Percentiles rank a stretch among this genome's conserved stretches.
phyloP scores from a whole-genome alignment of 768 basidiomycete species.

The Kwoniella europaea region DNA sequence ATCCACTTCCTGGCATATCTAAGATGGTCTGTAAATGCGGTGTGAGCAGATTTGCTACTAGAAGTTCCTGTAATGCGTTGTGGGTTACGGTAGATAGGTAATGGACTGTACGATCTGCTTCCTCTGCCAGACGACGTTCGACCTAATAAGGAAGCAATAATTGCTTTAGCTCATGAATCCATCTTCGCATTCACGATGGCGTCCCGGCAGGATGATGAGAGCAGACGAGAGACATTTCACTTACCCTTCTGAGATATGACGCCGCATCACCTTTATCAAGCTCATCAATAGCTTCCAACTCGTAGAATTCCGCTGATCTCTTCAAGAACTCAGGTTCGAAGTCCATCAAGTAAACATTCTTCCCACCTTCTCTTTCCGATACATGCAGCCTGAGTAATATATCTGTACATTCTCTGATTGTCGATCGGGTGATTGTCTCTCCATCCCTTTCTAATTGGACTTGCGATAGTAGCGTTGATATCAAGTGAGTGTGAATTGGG shows the following conservation, averaged over 20 bases:
- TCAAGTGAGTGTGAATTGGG: constrained; percentile 81
- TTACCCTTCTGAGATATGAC: constrained; percentile 78
- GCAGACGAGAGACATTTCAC: constrained; percentile 46
- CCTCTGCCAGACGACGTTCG: constrained; percentile 78
- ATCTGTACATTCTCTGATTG: constrained; percentile 85
- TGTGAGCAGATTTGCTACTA: constrained; percentile 76
- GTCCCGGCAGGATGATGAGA: too few species aligned
- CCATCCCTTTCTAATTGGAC: constrained; percentile 91
- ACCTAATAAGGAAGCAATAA: constrained; percentile 62
- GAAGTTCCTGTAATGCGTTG: constrained; percentile 70
- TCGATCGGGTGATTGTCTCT: constrained; percentile 85
- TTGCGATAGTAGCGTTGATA: constrained; percentile 80
- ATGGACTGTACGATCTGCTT: constrained; percentile 80
- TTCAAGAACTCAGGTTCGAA: constrained; percentile 80
- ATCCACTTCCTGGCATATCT: constrained; percentile 77
- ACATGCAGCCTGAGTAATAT: constrained; percentile 71
- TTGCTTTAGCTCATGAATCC: too few species aligned
- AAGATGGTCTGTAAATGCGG: constrained; percentile 78
- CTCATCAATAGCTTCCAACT: constrained; percentile 71
- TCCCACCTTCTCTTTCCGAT: constrained; percentile 56
- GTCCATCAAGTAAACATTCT: constrained; percentile 77
- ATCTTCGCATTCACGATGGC: too few species aligned
- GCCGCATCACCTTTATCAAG: constrained; percentile 77
- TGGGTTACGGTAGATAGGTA: constrained; percentile 81
- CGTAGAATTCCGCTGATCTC: constrained; percentile 80